Base-by-base conservation (phyloP, 805 yeast genomes). In the Wickerhamomyces chaumierensis region DNA sequence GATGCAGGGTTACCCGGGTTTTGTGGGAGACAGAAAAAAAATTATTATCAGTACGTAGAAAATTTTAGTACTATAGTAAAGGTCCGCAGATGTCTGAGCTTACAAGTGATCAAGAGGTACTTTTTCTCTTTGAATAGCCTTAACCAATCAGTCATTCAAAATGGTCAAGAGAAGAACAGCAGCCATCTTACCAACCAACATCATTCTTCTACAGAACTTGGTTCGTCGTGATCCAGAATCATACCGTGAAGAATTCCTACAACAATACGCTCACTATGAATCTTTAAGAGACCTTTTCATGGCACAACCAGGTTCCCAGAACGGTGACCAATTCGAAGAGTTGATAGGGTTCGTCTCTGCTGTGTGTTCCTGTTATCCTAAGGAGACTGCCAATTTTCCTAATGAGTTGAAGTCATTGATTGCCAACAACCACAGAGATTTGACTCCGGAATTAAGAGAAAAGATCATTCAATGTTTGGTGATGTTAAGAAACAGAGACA, bases 171-270 rank as follows among this genome's bases (percentile, higher is more conserved):
- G 78, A 58, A 78, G 83, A 63, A 83, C 96, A 72, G 92, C 95
- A 20, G 96, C 96, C 35, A 71, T 88, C 41, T 66, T 90, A 56
- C 97, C 97, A 11, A 83, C 87, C 16, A 92, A 92, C 61, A 82
- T 92, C 55, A 88, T 94, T 31, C 65, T 90, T 45, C 63, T 92
- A 43, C 98, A 92, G 63, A 92, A 92, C 58, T 69, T 92, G 46
- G 94, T 92, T 9, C 81, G 88, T 49, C 71, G 96, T 51, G 98
- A 92, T 58, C 96, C 98, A 2, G 82, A 74, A 49, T 88, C 97
- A 0, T 92, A 92, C 57, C 76, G 77, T 42, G 98, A 92, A 60
- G 99, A 92, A 60, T 92, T 92, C 59, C 59, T 81, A 31, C 92
- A 87, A 51, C 98, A 92, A 57, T 86, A 81, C 56, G 75, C 92